Evolutionary conservation across 805 yeast species (phyloP).

Genomic region (Kazachstania viticola): DNA sequence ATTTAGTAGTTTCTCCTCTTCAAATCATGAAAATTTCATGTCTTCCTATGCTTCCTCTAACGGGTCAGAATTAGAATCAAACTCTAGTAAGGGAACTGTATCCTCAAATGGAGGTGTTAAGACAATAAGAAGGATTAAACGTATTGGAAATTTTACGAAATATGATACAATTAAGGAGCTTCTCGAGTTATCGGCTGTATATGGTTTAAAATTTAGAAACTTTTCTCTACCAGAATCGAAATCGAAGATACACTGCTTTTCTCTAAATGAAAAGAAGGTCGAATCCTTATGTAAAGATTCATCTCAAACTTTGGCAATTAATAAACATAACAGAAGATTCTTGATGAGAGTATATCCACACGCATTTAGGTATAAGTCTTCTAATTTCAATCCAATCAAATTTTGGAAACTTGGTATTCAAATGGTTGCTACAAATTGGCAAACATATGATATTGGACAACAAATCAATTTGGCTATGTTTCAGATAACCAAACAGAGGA

Average conservation of each 20-base stretch:
- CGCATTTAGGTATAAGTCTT: conserved; percentile 58
- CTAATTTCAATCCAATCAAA: conserved; percentile 67
- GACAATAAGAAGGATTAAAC: conserved; percentile 17
- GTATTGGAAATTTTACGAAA: conserved; percentile 23
- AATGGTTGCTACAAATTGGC: conserved; percentile 97
- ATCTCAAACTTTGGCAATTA: conserved; percentile 40
- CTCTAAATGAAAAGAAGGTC: conserved; percentile 67
- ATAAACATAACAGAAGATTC: conserved; percentile 65
- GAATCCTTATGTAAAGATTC: conserved; percentile 53
- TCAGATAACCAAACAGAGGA: conserved; percentile 35
- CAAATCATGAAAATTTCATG: neutral
- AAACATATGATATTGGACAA: conserved; percentile 79
- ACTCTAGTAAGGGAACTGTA: neutral
- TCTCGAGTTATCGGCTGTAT: conserved; percentile 27
- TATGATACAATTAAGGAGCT: conserved; percentile 15
- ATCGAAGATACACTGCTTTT: conserved; percentile 69
- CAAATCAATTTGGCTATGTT: conserved; percentile 81
- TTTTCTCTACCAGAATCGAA: conserved; percentile 82
- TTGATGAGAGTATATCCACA: conserved; percentile 86
- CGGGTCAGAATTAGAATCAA: conserved; percentile 21
- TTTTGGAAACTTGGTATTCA: conserved; percentile 86
- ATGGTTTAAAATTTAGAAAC: conserved; percentile 69
- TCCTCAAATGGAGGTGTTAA: conserved; percentile 1
- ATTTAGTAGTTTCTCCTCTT: neutral
- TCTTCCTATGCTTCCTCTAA: conserved; percentile 25